Conservation (phyloP, 1,284 basidiomycete genomes). For the Entoloma clypeatum region DNA sequence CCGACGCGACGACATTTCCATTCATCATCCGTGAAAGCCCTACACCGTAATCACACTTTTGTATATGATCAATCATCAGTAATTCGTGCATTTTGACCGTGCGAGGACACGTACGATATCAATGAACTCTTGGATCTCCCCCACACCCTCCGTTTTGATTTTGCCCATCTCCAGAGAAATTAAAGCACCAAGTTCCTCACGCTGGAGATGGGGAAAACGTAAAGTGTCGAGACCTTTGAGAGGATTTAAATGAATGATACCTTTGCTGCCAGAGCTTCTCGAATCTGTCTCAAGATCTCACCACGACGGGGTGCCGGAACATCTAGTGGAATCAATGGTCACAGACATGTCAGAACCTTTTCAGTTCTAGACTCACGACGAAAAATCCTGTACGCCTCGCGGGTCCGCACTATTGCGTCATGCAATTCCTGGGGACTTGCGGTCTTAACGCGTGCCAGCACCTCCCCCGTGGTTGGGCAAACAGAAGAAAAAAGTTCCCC, state of each 20-base stretch:
- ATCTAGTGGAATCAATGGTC: conserved; percentile 24
- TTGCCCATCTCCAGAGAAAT: conserved; percentile 95
- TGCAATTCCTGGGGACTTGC: conserved; percentile 70
- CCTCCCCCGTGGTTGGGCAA: conserved; percentile 77
- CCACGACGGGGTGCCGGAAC: conserved; percentile 87
- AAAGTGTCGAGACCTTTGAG: conserved; percentile 9
- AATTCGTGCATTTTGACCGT: conserved; percentile 7
- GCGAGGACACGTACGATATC: conserved; percentile 64
- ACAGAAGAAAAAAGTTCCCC: conserved; percentile 65
- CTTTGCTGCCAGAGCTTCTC: conserved; percentile 78
- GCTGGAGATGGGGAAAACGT: conserved; percentile 36
- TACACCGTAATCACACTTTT: conserved; percentile 56
- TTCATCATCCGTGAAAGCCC: conserved; percentile 92
- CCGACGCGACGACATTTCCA: conserved; percentile 79
- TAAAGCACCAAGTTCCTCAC: conserved; percentile 78
- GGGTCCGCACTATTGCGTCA: conserved; percentile 55
- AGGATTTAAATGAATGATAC: conserved; percentile 34
- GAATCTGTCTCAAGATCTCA: conserved; percentile 84
- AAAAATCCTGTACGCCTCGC: conserved; percentile 70
- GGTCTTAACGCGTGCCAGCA: conserved; percentile 63
- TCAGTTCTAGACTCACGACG: conserved; percentile 37
- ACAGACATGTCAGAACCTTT: conserved; percentile 5
- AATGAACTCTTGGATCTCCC: conserved; percentile 93
- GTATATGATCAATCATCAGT: conserved; percentile 9
- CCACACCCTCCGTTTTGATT: conserved; percentile 87